Conservation (phyloP, 768 basidiomycete species). For the Mrakia frigida region DNA sequence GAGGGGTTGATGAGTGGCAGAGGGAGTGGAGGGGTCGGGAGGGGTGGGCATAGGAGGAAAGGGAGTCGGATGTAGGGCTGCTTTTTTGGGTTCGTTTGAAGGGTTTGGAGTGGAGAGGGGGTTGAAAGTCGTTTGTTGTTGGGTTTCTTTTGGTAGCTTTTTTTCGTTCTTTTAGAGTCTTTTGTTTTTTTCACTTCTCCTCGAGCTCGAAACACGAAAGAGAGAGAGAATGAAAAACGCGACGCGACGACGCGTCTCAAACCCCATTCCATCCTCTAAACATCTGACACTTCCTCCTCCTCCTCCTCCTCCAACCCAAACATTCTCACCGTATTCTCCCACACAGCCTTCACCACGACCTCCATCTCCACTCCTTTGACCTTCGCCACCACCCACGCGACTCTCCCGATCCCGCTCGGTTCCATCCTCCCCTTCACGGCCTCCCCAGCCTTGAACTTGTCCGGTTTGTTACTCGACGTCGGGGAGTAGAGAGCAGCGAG, state of each 20-base stretch:
- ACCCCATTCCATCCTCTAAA: no score
- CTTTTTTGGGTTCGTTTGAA: no score
- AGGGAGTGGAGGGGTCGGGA: neutral
- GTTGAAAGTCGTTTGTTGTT: no score
- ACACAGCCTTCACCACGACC: constrained; percentile 55
- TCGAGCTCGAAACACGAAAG: neutral
- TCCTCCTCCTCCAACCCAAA: constrained; percentile 52
- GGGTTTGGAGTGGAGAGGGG: no score
- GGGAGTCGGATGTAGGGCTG: neutral
- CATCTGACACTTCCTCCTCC: neutral
- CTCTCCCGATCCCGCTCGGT: constrained; percentile 58
- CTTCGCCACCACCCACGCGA: constrained; percentile 65
- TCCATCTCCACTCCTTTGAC: constrained; percentile 52
- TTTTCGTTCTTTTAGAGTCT: neutral
- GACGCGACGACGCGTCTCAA: no score
- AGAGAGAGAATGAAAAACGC: neutral
- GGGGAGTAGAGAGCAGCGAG: constrained; percentile 55
- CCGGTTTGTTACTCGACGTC: constrained; percentile 52
- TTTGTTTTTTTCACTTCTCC: neutral
- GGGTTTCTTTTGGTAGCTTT: neutral
- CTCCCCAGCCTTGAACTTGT: constrained; percentile 57
- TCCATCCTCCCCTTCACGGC: constrained; percentile 75
- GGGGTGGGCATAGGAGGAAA: constrained; percentile 10
- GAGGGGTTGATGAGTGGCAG: neutral
- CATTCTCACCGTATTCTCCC: constrained; percentile 59